A percentile compares a stretch with the other conserved stretches of the same genome.
Conservation (phyloP, 1,284 basidiomycete genomes). For the Pisolithus thermaeus region DNA sequence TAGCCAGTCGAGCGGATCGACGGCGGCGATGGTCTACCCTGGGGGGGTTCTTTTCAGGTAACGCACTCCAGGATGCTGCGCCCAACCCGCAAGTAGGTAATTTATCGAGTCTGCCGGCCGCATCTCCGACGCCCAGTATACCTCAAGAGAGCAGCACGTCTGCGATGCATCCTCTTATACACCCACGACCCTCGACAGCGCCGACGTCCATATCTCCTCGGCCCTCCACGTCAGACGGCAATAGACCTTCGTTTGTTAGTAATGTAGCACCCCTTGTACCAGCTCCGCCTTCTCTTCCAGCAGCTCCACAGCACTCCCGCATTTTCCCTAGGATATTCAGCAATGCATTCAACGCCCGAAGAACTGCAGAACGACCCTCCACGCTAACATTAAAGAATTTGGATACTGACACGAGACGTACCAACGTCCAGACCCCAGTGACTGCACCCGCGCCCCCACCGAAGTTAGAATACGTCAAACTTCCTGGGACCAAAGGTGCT, state of each 20-base stretch:
- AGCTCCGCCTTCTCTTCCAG: conserved; percentile 26
- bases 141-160: conserved; percentile 14
- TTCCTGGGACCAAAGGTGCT: conserved; percentile 84
- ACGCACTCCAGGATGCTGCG: conserved; percentile 19
- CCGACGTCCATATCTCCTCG: conserved; percentile 9
- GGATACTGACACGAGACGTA: conserved; percentile 32
- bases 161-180: conserved; percentile 21
- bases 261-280: conserved; percentile 23
- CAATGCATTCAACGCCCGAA: conserved; percentile 53
- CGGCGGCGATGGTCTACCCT: conserved; percentile 42
- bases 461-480: conserved; percentile 83
- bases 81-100: conserved; percentile 16
- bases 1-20: conserved; percentile 21
- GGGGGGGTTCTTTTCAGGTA: conserved; percentile 36
- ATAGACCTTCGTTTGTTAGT: conserved; percentile 2
- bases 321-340: conserved; percentile 68
- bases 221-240: conserved; percentile 22
- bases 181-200: conserved; percentile 9
- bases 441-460: conserved; percentile 60
- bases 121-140: conserved; percentile 8
- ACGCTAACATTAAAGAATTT: conserved; percentile 26
- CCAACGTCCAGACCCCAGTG: conserved; percentile 23
- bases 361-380: conserved; percentile 49
- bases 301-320: conserved; percentile 43
- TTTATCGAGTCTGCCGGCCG: conserved; percentile 13